These are phyloP conservation scores for Sedum album DNA, from an alignment of 164 flowering plant species.

Conservation along the genomic window DNA sequence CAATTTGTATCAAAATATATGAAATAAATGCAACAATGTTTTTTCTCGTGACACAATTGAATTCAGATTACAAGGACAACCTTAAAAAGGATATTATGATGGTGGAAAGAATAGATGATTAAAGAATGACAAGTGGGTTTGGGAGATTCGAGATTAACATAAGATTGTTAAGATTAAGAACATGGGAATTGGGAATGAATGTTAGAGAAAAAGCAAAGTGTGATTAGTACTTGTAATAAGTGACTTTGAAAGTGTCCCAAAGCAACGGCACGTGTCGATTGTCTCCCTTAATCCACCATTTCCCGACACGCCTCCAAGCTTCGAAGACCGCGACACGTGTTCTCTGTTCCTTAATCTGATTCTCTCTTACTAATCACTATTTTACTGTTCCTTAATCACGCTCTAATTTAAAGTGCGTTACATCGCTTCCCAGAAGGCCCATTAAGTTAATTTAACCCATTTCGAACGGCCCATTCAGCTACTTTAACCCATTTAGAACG, in stretches of 20 bases:
- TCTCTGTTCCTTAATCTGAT: background rate
- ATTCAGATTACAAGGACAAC: too few species aligned
- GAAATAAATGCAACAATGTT: background rate
- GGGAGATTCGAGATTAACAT: background rate
- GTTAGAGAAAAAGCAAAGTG: background rate
- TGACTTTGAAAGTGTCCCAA: background rate
- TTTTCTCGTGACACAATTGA: background rate
- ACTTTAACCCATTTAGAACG: background rate
- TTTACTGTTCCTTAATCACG: too few species aligned
- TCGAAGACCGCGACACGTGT: conserved; percentile 7
- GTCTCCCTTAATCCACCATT: conserved; percentile 3
- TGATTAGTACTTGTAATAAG: background rate
- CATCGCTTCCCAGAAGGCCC: too few species aligned
- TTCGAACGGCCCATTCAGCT: background rate
- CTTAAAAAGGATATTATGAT: too few species aligned
- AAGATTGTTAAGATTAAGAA: background rate
- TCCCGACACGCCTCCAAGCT: background rate
- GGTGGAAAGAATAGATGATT: too few species aligned
- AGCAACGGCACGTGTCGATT: conserved; percentile 4
- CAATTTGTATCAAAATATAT: too few species aligned
- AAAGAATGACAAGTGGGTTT: background rate
- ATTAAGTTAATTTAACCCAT: too few species aligned
- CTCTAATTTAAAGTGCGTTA: too few species aligned
- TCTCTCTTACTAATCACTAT: background rate
- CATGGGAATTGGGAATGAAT: conserved; percentile 4